Percentiles rank a stretch among this genome's conserved stretches.
Conservation (phyloP, 495 filamentous ascomycete species). For the Echria macrotheca region DNA sequence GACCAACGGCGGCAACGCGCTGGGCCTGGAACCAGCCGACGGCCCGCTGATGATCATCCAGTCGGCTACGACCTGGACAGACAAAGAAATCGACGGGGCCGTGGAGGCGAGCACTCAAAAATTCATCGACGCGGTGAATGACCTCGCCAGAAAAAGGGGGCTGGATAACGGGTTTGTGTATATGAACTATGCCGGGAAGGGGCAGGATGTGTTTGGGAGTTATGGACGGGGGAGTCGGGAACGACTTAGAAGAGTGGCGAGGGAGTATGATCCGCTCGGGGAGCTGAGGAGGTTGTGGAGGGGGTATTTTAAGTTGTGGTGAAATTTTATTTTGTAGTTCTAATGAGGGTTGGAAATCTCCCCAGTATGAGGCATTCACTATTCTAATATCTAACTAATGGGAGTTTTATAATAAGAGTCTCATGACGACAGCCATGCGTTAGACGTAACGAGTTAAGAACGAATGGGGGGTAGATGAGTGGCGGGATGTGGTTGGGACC, state of each 20-base stretch:
- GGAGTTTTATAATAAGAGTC: not conserved
- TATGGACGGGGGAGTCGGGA: constrained; percentile 37
- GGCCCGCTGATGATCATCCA: constrained; percentile 22
- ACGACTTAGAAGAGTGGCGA: constrained; percentile 29
- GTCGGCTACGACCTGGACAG: constrained; percentile 14
- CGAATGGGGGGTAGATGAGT: too few species aligned
- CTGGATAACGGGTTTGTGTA: constrained; percentile 52
- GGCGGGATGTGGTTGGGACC: too few species aligned
- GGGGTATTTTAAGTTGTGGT: constrained; percentile 34
- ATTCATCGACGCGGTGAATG: constrained; percentile 27
- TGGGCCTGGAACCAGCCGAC: constrained; percentile 22
- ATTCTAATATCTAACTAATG: too few species aligned
- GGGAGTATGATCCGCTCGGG: constrained; percentile 39
- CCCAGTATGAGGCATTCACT: too few species aligned
- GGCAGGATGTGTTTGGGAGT: constrained; percentile 38
- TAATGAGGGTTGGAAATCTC: too few species aligned
- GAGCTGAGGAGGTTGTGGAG: constrained; percentile 38
- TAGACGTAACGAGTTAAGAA: not conserved
- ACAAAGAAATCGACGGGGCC: constrained; percentile 10
- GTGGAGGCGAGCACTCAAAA: constrained; percentile 27
- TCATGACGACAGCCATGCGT: not conserved
- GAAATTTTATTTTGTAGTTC: not conserved
- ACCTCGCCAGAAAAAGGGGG: constrained; percentile 36
- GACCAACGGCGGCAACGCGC: constrained; percentile 27
- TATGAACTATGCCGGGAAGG: constrained; percentile 43